Base-by-base conservation (phyloP, 495 filamentous ascomycete species). In the Paragyromitra xinjiangensis region DNA sequence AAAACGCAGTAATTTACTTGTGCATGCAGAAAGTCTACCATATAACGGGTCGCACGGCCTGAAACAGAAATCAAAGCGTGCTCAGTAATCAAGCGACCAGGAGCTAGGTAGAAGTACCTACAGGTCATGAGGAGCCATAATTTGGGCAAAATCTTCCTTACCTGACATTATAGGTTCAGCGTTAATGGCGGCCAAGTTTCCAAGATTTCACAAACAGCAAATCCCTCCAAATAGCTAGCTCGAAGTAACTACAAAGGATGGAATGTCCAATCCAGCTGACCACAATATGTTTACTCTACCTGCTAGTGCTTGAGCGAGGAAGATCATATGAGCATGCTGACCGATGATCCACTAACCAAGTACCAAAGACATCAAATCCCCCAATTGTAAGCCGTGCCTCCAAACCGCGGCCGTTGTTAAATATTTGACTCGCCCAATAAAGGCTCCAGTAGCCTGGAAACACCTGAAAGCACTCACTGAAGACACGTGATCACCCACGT, bases 401-500 rank as follows among this genome's bases (percentile, higher is more conserved):
- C 51, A 11, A 53, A 55, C 51, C 14, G 53, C 64, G 19, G 55
- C 64, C n/a, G 42, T 72, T 64, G 55, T 51, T 53, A 42, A 40
- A 26, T 69, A 69, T 53, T 16, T 29, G 34, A 58, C 44, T 34
- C 19, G 26, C 39, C 34, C 64, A 69, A 42, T 53, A 63, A 44
- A 56, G 48, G 62, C 50, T 37, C 50, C 16, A 45, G 24, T 5
- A 44, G 14, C 51, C 6, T 3, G 37, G 39, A 63, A 55, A 68
- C 42, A 39, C n/a, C 29, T 44, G 50, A 65, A 72, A 66, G 61
- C 44, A 59, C 66, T 59, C 66, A 71, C 34, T 22, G 37, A 29
- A 51, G 44, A 62, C 70, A 77, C 61, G 42, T 77, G 74, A 77
- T 22, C 53, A 53, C 63, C 69, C 74, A 67, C 71, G 63, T 51